phyloP scores from a whole-genome alignment of 805 yeast genomes.

The Suhomyces emberorum region DNA sequence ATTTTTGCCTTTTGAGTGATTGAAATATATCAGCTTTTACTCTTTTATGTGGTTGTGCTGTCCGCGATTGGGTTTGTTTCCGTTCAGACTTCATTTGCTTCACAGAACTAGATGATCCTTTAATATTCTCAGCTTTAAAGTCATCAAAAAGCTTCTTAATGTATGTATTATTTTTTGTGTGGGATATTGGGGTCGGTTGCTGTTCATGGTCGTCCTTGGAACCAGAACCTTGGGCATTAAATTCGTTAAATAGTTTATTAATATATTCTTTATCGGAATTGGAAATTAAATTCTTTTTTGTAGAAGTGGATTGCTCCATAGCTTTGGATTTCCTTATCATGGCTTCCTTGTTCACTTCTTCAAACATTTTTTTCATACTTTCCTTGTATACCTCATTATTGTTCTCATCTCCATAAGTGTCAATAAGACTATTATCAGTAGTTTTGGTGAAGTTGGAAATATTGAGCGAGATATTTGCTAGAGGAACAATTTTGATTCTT shows the following conservation, averaged over 20 bases:
- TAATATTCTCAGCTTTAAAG: slow-evolving; percentile 17
- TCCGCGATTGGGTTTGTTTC: background rate
- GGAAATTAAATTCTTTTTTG: slow-evolving; percentile 4
- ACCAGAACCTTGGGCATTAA: background rate
- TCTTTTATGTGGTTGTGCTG: background rate
- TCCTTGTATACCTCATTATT: slow-evolving; percentile 5
- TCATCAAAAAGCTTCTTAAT: background rate
- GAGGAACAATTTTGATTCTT: slow-evolving; percentile 35
- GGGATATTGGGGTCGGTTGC: background rate
- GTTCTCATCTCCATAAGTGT: slow-evolving; percentile 20
- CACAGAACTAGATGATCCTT: slow-evolving; percentile 24
- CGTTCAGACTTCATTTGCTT: slow-evolving; percentile 7
- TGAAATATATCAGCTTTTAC: slow-evolving; percentile 8
- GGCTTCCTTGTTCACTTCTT: slow-evolving; percentile 7
- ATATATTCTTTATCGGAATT: slow-evolving; percentile 25
- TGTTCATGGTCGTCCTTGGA: background rate
- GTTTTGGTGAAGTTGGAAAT: slow-evolving; percentile 53
- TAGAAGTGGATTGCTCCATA: background rate
- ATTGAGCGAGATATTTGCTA: slow-evolving; percentile 48
- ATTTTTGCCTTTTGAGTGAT: slow-evolving; percentile 7
- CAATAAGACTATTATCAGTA: slow-evolving; percentile 32
- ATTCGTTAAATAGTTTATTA: slow-evolving; percentile 20
- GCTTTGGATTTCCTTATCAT: background rate
- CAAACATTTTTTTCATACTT: slow-evolving; percentile 14
- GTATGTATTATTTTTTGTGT: background rate